Evolutionary conservation across 2,329 filamentous ascomycete species (phyloP).

Genomic region (Epichloe typhina): DNA sequence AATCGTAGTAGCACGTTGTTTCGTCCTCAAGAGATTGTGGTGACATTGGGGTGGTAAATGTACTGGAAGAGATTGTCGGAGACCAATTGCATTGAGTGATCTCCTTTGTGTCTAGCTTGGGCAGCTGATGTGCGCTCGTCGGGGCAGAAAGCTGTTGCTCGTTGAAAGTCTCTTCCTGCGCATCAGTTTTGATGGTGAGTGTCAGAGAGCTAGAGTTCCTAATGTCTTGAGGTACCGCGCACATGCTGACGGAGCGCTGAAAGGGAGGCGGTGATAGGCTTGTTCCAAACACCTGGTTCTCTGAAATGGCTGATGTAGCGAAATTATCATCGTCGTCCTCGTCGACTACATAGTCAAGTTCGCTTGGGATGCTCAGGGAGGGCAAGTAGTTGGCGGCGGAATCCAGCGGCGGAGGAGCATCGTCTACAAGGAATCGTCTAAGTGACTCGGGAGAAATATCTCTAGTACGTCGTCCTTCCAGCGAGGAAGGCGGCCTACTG

Average conservation of each 20-base stretch:
- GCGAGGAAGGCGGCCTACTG: constrained; percentile 7
- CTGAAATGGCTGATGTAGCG: constrained; percentile 36
- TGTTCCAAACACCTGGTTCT: constrained; percentile 30
- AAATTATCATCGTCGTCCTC: constrained; percentile 49
- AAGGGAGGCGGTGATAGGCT: constrained; percentile 41
- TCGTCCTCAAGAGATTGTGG: constrained; percentile 27
- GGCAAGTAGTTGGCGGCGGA: constrained; percentile 18
- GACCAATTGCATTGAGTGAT: constrained; percentile 12
- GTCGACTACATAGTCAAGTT: constrained; percentile 21
- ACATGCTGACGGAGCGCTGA: constrained; percentile 22
- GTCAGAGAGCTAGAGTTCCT: constrained; percentile 14
- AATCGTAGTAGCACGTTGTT: constrained; percentile 33
- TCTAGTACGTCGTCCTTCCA: constrained; percentile 30
- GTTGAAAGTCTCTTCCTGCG: constrained; percentile 6
- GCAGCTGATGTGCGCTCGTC: constrained; percentile 5
- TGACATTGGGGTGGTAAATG: constrained; percentile 22
- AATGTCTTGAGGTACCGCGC: constrained; percentile 8
- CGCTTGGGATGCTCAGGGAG: constrained; percentile 22
- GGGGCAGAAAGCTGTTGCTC: constrained; percentile 10
- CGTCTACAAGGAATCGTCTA: constrained; percentile 37
- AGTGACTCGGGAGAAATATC: constrained; percentile 45
- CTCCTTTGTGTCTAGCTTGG: constrained; percentile 12
- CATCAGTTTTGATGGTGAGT: constrained; percentile 11
- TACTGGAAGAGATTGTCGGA: constrained; percentile 17
- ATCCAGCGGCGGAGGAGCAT: constrained; percentile 19